Base-by-base conservation (phyloP, 305 asterid genomes). In the Fraxinus latifolia region DNA sequence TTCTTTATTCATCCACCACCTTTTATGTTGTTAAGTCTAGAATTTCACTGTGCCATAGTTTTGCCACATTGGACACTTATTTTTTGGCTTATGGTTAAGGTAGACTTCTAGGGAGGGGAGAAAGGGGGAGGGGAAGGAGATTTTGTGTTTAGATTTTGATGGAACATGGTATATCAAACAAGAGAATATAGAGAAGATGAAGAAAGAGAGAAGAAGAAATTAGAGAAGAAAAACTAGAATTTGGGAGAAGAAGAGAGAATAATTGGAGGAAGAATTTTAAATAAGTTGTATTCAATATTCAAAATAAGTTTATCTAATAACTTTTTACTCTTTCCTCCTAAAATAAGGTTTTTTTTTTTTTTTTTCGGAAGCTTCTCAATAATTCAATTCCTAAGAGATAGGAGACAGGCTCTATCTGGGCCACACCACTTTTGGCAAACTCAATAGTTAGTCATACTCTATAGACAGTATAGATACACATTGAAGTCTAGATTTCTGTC, bases 91-190 rank as follows among this genome's bases (percentile, higher is more conserved):
- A 29, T 70, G 77, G 79, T 74, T 72, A 34, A 29, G 31, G 44
- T 82, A 84, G 65, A 83, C 77, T 15, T 84, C 68, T 39, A n/a
- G 60, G 68, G 39, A 33, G 25, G 65, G 73, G 75, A 27, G 71
- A 36, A 3, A 47, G 44, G 44, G 19, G 21, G n/a, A 44, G 21
- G 21, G 5, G 60, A 15, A 47, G 60, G 60, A 67, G 67, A 23
- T 31, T 50, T 50, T 76, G 21, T 60, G 74, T 77, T 44, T 76
- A 72, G 73, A 42, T 25, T 78, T 71, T 62, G 71, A 62, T 62
- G 71, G 1, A 62, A 0, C n/a, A 62, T 62, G 1, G 71, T 19
- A 25, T 7, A 62, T 62, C 33, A 53, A 53, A 53, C 62, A 53
- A 53, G 2, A 53, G 15, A 19, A 60, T 7, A 60, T 21, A 53